Base-by-base conservation (phyloP, 352 stramenopile species). In the Globisporangium polare region DNA sequence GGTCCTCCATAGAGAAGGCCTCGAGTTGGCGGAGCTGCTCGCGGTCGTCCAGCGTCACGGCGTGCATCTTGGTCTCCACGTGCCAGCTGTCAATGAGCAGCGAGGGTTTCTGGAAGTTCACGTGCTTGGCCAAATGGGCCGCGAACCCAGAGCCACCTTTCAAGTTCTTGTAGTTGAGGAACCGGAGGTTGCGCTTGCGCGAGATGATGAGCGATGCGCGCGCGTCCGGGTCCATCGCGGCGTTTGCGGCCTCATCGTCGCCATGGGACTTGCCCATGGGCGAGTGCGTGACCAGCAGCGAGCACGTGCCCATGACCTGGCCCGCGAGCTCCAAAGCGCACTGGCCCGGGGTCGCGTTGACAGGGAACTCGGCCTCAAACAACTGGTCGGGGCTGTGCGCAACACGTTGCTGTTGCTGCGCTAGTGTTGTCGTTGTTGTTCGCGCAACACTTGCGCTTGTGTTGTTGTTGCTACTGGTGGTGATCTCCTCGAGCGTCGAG, bases 261-360 rank as follows among this genome's bases (percentile, higher is more conserved):
- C 45, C 39, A 18, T 57, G 6, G n/a, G 41, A 3, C 41, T 63
- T 51, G 5, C 37, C 22, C 58, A 74, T 56, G 0, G 69, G 66
- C 0, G 52, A 75, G 37, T 89, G 75, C 8, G 71, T 62, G 27
- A 71, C 75, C 20, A 58, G 61, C 26, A 92, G 62, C 15, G 72
- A 80, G 61, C 81, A 89, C 29, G 77, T 82, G 9, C 84, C 81
- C 26, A 91, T 72, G n/a, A 89, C 74, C 62, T 91, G 84, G 33
- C 73, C 82, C 0, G 63, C 71, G 3, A 93, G 62, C 55, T 90
- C 77, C 1, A 93, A 59, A 29, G 84, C 84, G 49, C 80, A 91
- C 54, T 88, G 78, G 2, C 84, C 84, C 5, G 84, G 70, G 2
- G 80, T 87, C 15, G 81, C 80, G 72, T 91, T 89, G 5, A 71